Base-by-base conservation (phyloP, 1,284 basidiomycete species). In the Tremellales sp. region DNA sequence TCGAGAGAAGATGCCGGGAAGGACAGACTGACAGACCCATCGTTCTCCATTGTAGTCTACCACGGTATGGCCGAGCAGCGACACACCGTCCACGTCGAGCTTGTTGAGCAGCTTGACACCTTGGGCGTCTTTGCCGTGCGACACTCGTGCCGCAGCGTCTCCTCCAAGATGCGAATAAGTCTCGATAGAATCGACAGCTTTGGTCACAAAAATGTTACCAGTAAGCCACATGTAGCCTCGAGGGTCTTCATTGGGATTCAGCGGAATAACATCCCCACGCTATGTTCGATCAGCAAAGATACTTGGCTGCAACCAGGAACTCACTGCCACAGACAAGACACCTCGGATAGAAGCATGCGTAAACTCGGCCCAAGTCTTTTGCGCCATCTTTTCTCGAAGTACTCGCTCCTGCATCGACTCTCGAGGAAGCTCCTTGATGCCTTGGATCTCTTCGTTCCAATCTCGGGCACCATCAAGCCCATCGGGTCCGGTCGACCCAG, bases 71-170 rank as follows among this genome's bases (percentile, higher is more conserved):
- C 90, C 89, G 27, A 93, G 76, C 37, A 84, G 79, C 70, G 86
- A 89, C 50, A 80, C 80, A 21, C 89, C 89, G 60, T 92, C 87
- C 40, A 91, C 59, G 52, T 80, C 78, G 48, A 79, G 68, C 50
- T 74, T 74, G 67, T 78, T 77, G 52, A 80, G 71, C 24, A 75
- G 54, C 47, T 72, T 71, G 60, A 79, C 75, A 42, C 78, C 79
- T 39, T 69, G 68, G n/a, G 77, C 73, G 54, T 81, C 79, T 68
- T 81, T 81, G 58, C 73, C 75, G 29, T 78, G 78, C 7, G 77
- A 77, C 43, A 76, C 74, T 43, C 76, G 75, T 22, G 77, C 77
- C 5, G 79, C 79, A 37, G 75, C 78, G 56, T 78, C 75, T n/a
- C 78, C 78, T 28, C 79, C 79, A 38, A 78, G 61, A 58, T 79